Evolutionary conservation across 2,329 filamentous ascomycete species (phyloP), one percentile per base, ranked within the genome.

Genomic region (Pseudogymnoascus sp.): DNA sequence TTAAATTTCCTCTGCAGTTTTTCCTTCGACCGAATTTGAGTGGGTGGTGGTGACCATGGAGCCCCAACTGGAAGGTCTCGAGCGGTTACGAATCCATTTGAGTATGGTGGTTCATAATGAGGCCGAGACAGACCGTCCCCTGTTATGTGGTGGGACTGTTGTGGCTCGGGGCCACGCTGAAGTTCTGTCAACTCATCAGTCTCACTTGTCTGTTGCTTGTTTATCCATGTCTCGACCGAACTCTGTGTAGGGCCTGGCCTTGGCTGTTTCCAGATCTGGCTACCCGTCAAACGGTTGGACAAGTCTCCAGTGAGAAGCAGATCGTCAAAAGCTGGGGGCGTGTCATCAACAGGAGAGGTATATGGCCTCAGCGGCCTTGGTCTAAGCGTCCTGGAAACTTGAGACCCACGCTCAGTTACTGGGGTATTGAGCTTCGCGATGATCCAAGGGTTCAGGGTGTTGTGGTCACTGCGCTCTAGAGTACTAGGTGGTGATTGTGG

Each of bases 381-480:
- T 8, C 25, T 34, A 16, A 34, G 28, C 10, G 23, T 4, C 41
- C 5, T 60, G 7, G 19, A 62, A 31, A 23, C 23, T 14, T 62
- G 45, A 10, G 39, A 8, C 1, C 25, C 23, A 39, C 31, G 54
- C 28, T 60, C 45, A 14, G 62, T 66, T 36, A 68, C 54, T 31
- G 71, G 67, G n/a, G 71, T 67, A 36, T 69, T 74, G 69, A 76
- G 71, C 65, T 76, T 78, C 28, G 77, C 75, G 66, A 78, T 77
- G 6, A 73, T 65, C 76, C 76, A 79, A 21, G 77, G 77, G 63
- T 79, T 78, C 5, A 77, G 66, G 21, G 62, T 28, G 51, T 54
- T 65, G 19, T 54, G 28, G 11, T 21, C 51, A 57, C 51, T 57
- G 4, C 28, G 51, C 28, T 57, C 51, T 19, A 34, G 28, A 19